Percentiles rank a stretch among this genome's conserved stretches.
Conservation (phyloP, 441 rosid genomes). For the Populus tomentosa region DNA sequence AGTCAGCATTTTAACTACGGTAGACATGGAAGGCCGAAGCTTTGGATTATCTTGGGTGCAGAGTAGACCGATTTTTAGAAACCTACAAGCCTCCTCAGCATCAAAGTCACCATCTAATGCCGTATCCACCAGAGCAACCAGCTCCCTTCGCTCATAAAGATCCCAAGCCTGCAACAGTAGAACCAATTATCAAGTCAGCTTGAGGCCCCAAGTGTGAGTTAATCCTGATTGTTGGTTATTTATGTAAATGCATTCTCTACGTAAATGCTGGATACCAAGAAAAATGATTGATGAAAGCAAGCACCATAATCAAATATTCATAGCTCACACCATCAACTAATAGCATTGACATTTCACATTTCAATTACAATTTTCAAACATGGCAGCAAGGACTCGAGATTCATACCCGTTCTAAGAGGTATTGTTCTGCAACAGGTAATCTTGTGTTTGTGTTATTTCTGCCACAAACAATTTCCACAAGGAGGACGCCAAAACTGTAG, state of each 20-base stretch:
- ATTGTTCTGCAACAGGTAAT: constrained; percentile 70
- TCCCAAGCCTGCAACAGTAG: constrained; percentile 70
- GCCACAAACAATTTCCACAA: constrained; percentile 84
- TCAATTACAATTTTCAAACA: not conserved
- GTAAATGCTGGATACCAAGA: not conserved
- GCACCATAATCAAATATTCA: too few species aligned
- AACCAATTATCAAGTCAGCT: not conserved
- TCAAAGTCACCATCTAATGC: constrained; percentile 63
- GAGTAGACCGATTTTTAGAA: constrained; percentile 76
- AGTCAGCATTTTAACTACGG: constrained; percentile 58
- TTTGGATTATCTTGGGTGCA: constrained; percentile 91
- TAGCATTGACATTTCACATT: not conserved
- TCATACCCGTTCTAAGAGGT: constrained; percentile 81
- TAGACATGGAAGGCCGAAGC: constrained; percentile 84
- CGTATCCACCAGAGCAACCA: constrained; percentile 64
- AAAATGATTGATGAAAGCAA: not conserved
- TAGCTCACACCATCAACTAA: not conserved
- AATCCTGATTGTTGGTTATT: not conserved
- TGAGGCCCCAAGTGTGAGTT: not conserved
- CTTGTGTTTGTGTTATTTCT: constrained; percentile 81
- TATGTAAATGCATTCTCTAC: not conserved
- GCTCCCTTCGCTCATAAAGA: constrained; percentile 60
- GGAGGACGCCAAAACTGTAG: constrained; percentile 89
- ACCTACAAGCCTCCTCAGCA: constrained; percentile 74
- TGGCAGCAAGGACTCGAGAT: not conserved